Base-by-base conservation (phyloP, 192 early-diverging fungal genomes). In the Coemansia sp. region DNA sequence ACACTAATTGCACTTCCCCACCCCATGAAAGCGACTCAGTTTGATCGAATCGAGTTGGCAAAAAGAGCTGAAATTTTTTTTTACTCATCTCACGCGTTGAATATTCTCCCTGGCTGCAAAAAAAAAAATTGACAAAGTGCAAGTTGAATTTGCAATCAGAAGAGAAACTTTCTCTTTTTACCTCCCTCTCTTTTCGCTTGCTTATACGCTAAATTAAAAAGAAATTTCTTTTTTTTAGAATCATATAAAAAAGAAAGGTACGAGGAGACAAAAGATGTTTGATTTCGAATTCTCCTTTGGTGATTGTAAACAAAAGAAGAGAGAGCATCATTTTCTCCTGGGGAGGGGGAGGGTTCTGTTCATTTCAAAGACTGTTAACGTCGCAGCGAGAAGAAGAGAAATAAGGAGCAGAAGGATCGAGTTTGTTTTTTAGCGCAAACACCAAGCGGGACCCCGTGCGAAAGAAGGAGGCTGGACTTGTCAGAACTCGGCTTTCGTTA, bases 31-130 rank as follows among this genome's bases (percentile, higher is more conserved):
- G 44, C 66, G 55, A 8, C 21, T 62, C 48, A 38, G 67, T 48
- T 55, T 55, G 4, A 10, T 23, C 24, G 62, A 51, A 33, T 9
- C 44, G 16, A 36, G 41, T 18, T 20, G 39, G 9, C 16, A 23
- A 45, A 53, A 51, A 23, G 52, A 41, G 33, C 51, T 53, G 64
- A 66, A 66, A 66, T 66, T 66, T 66, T 66, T 66, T 66, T 46
- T 15, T 18, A 1, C 11, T 41, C 12, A 14, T 14, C 39, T 30
- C 30, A 30, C 30, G 30, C 30, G 1, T 3, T 30, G 30, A 30
- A 41, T 12, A 41, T 7, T 21, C 4, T 21, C 4, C 48, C 18
- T 7, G 18, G 18, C 48, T 16, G 5, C 8, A 21, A 16, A 49
- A 21, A 49, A 49, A 49, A 49, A 20, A 49, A 21, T 8, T 21